Base-by-base conservation (phyloP, 768 basidiomycete species). In the Auricularia sp. region DNA sequence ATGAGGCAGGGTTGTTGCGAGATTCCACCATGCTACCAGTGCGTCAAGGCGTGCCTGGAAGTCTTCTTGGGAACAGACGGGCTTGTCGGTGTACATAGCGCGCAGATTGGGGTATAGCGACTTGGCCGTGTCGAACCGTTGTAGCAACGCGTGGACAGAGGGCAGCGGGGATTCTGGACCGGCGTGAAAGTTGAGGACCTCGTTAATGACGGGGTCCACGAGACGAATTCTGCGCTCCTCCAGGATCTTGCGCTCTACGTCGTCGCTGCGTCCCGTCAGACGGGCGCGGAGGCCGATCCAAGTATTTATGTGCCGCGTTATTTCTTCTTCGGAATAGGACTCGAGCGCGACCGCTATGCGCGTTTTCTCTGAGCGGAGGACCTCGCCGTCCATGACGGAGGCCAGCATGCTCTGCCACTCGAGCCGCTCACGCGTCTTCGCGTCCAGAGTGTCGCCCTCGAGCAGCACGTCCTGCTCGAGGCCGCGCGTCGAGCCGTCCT, bases 381-480 rank as follows among this genome's bases (percentile, higher is more conserved):
- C 94, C 70, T 98, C 95, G 10, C 97, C 95, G 36, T 85, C 85
- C 58, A 99, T 81, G 33, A 98, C 96, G 36, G 94, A 96, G 13
- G 92, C 85, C 37, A 98, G 84, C 86, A 98, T 89, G 18, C 89
- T 89, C 75, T 95, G 94, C 97, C 97, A 98, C 75, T 97, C 94
- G 61, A 95, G 75, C 34, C 95, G 81, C 70, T 94, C 90, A 67
- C 84, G 81, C 71, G 93, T 89, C 70, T 90, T 87, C 33, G 89
- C 86, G 65, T 86, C 81, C 62, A 83, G 81, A 59, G 82, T 79
- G 68, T 89, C 87, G 4, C 83, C 77, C 70, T 90, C 88, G 37
- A 84, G 77, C 65, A 82, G 75, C 44, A 84, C 81, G 79, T 67
- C 65, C 54, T 63, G 47, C 37, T 87, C 83, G 65, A 79, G 77